Evolutionary conservation across 1,284 basidiomycete genomes (phyloP).

Genomic region (Prillingera fragicola): DNA sequence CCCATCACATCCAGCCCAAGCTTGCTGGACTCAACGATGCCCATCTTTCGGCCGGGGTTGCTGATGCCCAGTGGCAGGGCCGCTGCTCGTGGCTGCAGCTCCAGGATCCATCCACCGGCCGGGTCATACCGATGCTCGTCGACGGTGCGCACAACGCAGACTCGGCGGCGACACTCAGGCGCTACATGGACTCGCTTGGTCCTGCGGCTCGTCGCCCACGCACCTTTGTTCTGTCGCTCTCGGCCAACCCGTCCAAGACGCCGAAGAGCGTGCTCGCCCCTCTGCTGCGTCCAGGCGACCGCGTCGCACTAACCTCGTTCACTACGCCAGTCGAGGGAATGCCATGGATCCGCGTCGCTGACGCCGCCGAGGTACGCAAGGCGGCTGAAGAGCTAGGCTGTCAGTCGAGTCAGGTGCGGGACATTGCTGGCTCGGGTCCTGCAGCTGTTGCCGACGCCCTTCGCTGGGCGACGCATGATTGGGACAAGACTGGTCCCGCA

Average conservation of each 20-base stretch:
- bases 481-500: slow-evolving; percentile 41
- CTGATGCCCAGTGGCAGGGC: slow-evolving; percentile 67
- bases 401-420: slow-evolving; percentile 9
- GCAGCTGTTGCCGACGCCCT: slow-evolving; percentile 25
- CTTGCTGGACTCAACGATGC: slow-evolving; percentile 50
- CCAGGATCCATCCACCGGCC: slow-evolving; percentile 1
- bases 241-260: slow-evolving; percentile 73
- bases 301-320: slow-evolving; percentile 56
- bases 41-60: slow-evolving; percentile 59
- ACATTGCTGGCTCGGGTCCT: slow-evolving; percentile 10
- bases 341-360: slow-evolving; percentile 76
- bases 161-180: slow-evolving; percentile 64
- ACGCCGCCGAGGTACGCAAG: slow-evolving; percentile 51
- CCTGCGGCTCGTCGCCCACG: slow-evolving; percentile 33
- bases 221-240: slow-evolving; percentile 69
- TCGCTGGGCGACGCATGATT: slow-evolving; percentile 26
- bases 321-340: slow-evolving; percentile 75
- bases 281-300: slow-evolving; percentile 51
- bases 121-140: slow-evolving; percentile 55
- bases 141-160: slow-evolving; percentile 97
- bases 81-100: slow-evolving; percentile 67
- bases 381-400: slow-evolving; percentile 39
- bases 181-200: slow-evolving; percentile 60
- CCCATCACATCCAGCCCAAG: slow-evolving; percentile 33
- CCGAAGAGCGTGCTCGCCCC: slow-evolving; percentile 64